Evolutionary conservation across 2,329 filamentous ascomycete genomes (phyloP).

Genomic region (Apiospora arundinis): DNA sequence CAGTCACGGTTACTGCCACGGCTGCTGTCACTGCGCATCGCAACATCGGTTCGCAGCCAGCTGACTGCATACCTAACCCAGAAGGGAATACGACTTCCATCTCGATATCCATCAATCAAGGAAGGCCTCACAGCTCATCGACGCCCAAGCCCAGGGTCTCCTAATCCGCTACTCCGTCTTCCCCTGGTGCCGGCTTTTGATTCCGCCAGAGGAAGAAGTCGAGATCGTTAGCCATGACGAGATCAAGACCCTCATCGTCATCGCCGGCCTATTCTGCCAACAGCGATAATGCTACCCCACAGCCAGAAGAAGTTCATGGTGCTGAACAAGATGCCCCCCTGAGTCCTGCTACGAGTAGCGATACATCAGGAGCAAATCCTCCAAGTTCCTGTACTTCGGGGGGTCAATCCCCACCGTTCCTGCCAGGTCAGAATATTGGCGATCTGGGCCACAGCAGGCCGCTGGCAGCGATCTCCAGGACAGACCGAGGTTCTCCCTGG

Average conservation of each 20-base stretch:
- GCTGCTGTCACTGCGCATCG: slow-evolving; percentile 5
- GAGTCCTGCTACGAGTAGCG: background rate
- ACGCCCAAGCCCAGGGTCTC: background rate
- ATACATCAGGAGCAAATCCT: background rate
- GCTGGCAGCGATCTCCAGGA: background rate
- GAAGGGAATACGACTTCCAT: background rate
- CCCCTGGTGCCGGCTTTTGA: background rate
- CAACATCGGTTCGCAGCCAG: background rate
- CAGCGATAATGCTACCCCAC: slow-evolving; percentile 35
- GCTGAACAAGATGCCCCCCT: slow-evolving; percentile 37
- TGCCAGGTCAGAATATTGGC: slow-evolving; percentile 22
- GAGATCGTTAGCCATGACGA: background rate
- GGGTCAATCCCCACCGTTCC: slow-evolving; percentile 24
- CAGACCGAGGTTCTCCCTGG: background rate
- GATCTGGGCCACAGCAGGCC: slow-evolving; percentile 24
- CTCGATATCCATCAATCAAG: background rate
- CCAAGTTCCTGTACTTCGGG: slow-evolving; percentile 26
- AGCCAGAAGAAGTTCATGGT: slow-evolving; percentile 29
- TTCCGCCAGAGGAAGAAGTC: background rate
- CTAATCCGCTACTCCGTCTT: background rate
- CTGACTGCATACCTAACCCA: background rate
- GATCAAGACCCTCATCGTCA: slow-evolving; percentile 20
- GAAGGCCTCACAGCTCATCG: background rate
- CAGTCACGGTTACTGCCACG: slow-evolving; percentile 12
- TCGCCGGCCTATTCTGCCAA: slow-evolving; percentile 31